Percentiles rank a stretch among this genome's conserved stretches.
phyloP scores from a whole-genome alignment of 352 stramenopile species.

The Globisporangium uncinulatum region DNA sequence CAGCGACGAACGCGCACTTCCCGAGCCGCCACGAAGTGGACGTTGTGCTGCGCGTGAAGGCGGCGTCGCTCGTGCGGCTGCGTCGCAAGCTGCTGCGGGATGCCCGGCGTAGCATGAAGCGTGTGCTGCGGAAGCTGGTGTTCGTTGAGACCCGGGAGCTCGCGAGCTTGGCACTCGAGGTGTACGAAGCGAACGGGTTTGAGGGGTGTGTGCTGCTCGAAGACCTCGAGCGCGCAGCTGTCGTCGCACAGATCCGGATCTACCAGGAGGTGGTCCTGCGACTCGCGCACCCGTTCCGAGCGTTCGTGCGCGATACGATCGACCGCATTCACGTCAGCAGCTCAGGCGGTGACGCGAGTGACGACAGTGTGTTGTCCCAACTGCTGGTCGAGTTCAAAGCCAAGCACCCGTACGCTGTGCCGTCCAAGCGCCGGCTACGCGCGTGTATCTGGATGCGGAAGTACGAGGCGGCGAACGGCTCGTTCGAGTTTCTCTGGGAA shows the following conservation, averaged over 20 bases:
- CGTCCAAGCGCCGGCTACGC: conserved; percentile 16
- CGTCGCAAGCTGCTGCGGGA: conserved; percentile 37
- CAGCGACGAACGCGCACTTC: conserved; percentile 41
- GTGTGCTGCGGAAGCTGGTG: conserved; percentile 25
- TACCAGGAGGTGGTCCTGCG: conserved; percentile 1
- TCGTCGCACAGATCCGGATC: conserved; percentile 22
- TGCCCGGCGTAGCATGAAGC: conserved; percentile 38
- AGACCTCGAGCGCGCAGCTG: conserved; percentile 27
- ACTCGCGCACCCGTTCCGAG: not conserved
- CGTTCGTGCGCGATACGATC: not conserved
- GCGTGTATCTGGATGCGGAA: conserved; percentile 40
- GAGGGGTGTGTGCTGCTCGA: conserved; percentile 23
- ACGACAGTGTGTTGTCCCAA: not conserved
- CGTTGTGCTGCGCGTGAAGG: conserved; percentile 32
- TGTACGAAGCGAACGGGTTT: conserved; percentile 33
- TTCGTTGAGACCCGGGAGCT: conserved; percentile 44
- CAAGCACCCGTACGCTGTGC: not conserved
- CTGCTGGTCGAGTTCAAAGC: not conserved
- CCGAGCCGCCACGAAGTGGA: conserved; percentile 29
- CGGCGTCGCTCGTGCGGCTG: conserved; percentile 22
- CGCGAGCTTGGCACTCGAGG: conserved; percentile 27
- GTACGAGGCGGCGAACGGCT: conserved; percentile 23
- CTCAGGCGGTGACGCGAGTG: not conserved
- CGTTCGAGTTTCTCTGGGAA: conserved; percentile 1
- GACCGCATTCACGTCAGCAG: not conserved